Percentiles rank a stretch among this genome's conserved stretches.
These are phyloP conservation scores for Paraphaeosphaeria sporulosa DNA, from an alignment of 2,329 filamentous ascomycete genomes.

Conservation along the genomic window DNA sequence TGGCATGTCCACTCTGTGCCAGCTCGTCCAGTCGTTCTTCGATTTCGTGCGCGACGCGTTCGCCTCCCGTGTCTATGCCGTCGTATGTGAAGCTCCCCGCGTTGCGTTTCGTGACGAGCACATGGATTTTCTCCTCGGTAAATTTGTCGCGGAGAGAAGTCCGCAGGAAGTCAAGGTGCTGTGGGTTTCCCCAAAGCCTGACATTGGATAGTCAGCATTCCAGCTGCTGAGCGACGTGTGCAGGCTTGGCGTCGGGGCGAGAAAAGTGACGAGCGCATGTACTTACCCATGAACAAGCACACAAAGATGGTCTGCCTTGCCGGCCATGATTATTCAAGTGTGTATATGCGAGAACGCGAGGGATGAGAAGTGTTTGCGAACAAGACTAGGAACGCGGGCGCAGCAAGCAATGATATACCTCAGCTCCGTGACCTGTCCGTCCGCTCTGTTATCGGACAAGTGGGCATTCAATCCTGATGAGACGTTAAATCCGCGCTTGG, in stretches of 20 bases:
- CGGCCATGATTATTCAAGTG: conserved; percentile 22
- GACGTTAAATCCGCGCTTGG: conserved; percentile 16
- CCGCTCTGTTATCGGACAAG: conserved; percentile 26
- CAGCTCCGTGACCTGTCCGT: conserved; percentile 30
- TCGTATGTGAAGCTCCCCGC: conserved; percentile 73
- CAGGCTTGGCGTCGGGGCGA: conserved; percentile 5
- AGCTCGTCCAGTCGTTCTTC: conserved; percentile 65
- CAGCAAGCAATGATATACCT: conserved; percentile 6
- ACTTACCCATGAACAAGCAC: conserved; percentile 78
- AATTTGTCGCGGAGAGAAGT: conserved; percentile 69
- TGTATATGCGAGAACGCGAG: not conserved
- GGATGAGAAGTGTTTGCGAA: not conserved
- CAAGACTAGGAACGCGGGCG: not conserved
- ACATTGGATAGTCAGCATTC: conserved; percentile 1
- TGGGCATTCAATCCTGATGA: not conserved
- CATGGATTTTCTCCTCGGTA: conserved; percentile 69
- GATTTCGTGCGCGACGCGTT: conserved; percentile 70
- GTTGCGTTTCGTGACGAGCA: conserved; percentile 77
- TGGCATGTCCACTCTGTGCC: conserved; percentile 69
- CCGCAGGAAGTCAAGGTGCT: conserved; percentile 73
- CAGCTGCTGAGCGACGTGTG: not conserved
- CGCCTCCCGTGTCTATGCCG: conserved; percentile 73
- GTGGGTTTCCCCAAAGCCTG: conserved; percentile 81
- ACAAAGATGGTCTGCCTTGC: conserved; percentile 70
- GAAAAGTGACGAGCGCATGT: not conserved